Evolutionary conservation across 1,284 basidiomycete genomes (phyloP), one percentile per base, ranked within the genome.

Genomic region (Serendipita sp.): DNA sequence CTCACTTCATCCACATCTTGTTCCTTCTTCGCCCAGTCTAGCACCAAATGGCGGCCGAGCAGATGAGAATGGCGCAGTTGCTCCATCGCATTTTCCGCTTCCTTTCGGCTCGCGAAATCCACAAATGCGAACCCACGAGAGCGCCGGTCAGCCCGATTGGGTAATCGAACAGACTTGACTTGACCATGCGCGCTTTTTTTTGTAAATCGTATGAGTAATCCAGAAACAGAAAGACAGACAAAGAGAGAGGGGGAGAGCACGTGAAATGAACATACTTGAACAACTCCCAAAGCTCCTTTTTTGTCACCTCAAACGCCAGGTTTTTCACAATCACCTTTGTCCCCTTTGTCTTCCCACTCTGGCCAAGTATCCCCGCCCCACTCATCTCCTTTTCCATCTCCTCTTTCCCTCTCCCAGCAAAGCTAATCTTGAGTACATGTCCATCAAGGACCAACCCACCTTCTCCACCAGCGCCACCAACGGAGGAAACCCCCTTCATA

Each of bases 281-380:
- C 32, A 98, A 74, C 66, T 91, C 87, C 62, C 88, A 80, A 22
- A 99, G 80, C 68, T 99, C 95, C 75, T 90, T 92, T 78, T 91
- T 93, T 49, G 87, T 90, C 58, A 88, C 91, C 74, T 99, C 95
- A 76, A 99, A 99, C 22, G 95, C 93, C 65, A 98, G 79, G 71
- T 99, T 99, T 81, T 98, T 99, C 69, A 98, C 90, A 58, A 98
- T 82, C 78, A 98, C 84, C 80, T 94, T 93, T 66, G 91, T 89
- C 65, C 86, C 85, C 67, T 79, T 78, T 12, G 71, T 71, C 65
- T 79, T 82, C 8, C 71, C 66, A 10, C 72, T 44, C 66, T 64
- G 58, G 66, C 67, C 41, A 60, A 66, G 49, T 34, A 62, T 43
- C n/a, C 64, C 65, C 69, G 77, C 79, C 22, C 22, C 22, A 22